These are phyloP conservation scores for Phytophthora meadii DNA, from an alignment of 352 stramenopile species.

Conservation along the genomic window DNA sequence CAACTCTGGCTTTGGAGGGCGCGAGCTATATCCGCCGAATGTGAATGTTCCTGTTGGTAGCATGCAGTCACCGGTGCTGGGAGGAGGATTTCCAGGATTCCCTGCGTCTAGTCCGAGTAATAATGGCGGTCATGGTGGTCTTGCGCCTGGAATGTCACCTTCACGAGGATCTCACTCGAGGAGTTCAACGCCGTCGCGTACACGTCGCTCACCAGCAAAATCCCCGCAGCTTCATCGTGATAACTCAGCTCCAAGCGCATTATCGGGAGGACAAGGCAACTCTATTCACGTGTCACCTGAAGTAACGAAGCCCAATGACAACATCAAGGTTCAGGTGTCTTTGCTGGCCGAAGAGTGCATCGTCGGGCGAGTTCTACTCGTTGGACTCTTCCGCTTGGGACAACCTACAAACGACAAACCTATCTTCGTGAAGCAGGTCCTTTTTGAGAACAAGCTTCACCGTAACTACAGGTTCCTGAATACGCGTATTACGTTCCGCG, in stretches of 20 bases:
- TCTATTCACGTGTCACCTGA: slow-evolving; percentile 60
- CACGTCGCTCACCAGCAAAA: slow-evolving; percentile 48
- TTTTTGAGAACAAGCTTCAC: slow-evolving; percentile 82
- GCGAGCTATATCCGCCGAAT: slow-evolving; percentile 22
- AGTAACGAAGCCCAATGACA: slow-evolving; percentile 76
- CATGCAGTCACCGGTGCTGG: slow-evolving; percentile 23
- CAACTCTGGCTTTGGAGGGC: slow-evolving; percentile 17
- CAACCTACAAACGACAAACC: slow-evolving; percentile 81
- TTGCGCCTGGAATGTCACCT: slow-evolving; percentile 30
- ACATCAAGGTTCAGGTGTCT: slow-evolving; percentile 80
- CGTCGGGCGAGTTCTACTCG: slow-evolving; percentile 65
- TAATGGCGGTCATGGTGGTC: slow-evolving; percentile 9
- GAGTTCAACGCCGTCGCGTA: slow-evolving; percentile 40
- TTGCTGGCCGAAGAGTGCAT: slow-evolving; percentile 67
- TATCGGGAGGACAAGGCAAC: slow-evolving; percentile 34
- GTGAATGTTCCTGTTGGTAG: slow-evolving; percentile 17
- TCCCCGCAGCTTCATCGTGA: slow-evolving; percentile 45
- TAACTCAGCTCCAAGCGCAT: slow-evolving; percentile 32
- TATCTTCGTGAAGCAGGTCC: slow-evolving; percentile 86
- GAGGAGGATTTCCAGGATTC: slow-evolving; percentile 20
- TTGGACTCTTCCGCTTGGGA: slow-evolving; percentile 80
- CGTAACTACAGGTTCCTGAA: slow-evolving; percentile 68
- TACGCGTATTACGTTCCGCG: slow-evolving; percentile 84
- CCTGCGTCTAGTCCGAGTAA: slow-evolving; percentile 21
- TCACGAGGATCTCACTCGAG: slow-evolving; percentile 23